These are phyloP conservation scores for Serendipita vermifera DNA, from an alignment of 768 basidiomycete species.

Conservation along the genomic window DNA sequence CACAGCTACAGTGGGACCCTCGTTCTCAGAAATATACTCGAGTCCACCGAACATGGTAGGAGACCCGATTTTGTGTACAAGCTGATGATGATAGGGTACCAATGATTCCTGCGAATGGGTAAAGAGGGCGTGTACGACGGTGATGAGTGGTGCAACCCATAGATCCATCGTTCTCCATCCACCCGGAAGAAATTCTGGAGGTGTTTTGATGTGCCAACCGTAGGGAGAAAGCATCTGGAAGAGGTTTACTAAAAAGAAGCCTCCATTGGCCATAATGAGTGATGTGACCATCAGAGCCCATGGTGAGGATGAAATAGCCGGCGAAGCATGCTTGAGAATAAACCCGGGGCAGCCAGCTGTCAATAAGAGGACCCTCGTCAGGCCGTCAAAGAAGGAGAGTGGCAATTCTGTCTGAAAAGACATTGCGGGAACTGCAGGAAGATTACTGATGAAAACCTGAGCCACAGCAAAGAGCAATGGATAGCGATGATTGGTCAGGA, in stretches of 20 bases:
- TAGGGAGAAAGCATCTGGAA: constrained; percentile 66
- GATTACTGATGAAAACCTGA: constrained; percentile 47
- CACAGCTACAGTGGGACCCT: constrained; percentile 25
- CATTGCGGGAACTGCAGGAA: constrained; percentile 45
- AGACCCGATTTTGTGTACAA: constrained; percentile 30
- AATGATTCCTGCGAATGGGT: constrained; percentile 80
- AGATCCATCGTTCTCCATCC: constrained; percentile 81
- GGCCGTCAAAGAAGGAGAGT: constrained; percentile 59
- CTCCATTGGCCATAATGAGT: constrained; percentile 57
- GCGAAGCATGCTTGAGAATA: constrained; percentile 40
- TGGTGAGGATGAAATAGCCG: constrained; percentile 48
- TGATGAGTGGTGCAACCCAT: constrained; percentile 72
- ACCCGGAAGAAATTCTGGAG: constrained; percentile 63
- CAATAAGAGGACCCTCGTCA: constrained; percentile 64
- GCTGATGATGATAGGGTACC: constrained; percentile 14
- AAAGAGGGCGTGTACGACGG: constrained; percentile 64
- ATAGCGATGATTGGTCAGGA: constrained; percentile 59
- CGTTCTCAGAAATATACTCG: constrained; percentile 32
- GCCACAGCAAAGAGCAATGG: constrained; percentile 46
- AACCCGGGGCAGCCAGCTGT: constrained; percentile 65
- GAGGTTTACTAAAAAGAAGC: constrained; percentile 66
- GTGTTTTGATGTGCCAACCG: constrained; percentile 53
- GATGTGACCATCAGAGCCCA: constrained; percentile 67
- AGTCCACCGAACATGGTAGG: constrained; percentile 37
- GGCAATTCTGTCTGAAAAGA: constrained; percentile 53